Conservation (phyloP, 345 rosid genomes). For the Brassica cretica region DNA sequence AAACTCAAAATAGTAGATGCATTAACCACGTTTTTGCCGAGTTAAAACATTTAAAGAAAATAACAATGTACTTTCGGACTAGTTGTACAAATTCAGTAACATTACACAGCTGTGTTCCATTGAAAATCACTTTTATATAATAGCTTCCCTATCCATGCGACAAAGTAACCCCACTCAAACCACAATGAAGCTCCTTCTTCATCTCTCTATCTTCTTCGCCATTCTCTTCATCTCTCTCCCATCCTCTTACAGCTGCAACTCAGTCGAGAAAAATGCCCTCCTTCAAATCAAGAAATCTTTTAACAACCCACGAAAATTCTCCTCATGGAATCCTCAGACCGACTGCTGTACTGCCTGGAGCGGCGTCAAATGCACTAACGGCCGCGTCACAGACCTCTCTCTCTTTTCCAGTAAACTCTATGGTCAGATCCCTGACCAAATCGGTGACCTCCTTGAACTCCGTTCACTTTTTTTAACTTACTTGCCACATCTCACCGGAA, state of each 20-base stretch:
- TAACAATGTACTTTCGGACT: not conserved
- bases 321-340: slow-evolving; percentile 64
- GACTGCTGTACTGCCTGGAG: slow-evolving; percentile 76
- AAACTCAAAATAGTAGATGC: not conserved
- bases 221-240: slow-evolving; percentile 36
- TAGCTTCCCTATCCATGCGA: not conserved
- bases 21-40: not conserved
- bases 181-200: slow-evolving; percentile 34
- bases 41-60: not conserved
- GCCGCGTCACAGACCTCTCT: not conserved
- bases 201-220: slow-evolving; percentile 14
- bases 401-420: not conserved
- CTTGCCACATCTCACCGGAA: slow-evolving; percentile 56
- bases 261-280: slow-evolving; percentile 60
- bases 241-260: slow-evolving; percentile 46
- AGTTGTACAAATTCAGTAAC: not conserved
- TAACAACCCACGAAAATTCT: slow-evolving; percentile 55
- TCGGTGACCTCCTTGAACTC: slow-evolving; percentile 69
- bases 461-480: slow-evolving; percentile 49
- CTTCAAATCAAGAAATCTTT: slow-evolving; percentile 50
- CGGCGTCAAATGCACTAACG: slow-evolving; percentile 52
- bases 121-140: slow-evolving; percentile 10
- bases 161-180: not conserved
- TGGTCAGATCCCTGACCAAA: slow-evolving; percentile 53
- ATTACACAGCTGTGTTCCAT: slow-evolving; percentile 30